Base-by-base conservation (phyloP, 2,329 filamentous ascomycete species). In the Pyrenochaeta sp. region DNA sequence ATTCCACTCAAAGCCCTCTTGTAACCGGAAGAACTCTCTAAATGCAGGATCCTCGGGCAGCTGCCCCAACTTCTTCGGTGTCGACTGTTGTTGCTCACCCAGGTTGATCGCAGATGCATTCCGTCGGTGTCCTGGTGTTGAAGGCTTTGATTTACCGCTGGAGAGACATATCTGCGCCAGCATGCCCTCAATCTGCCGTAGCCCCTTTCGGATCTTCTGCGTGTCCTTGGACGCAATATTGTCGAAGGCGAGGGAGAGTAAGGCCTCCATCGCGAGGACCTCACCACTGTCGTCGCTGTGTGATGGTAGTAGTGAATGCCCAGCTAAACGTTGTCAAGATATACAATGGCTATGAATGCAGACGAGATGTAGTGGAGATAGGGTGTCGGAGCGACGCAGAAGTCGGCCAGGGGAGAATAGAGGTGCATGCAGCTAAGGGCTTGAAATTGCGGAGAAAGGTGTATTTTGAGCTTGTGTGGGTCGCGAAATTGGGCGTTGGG, bases 1-100 rank as follows among this genome's bases (percentile, higher is more conserved):
- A 80, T 99, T 99, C 91, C 93, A 98, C 81, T 98, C 92, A 75
- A 99, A 99, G 2, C 93, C 92, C 74, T 98, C 93, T 78, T 99
- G 95, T 65, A 98, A 78, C 77, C 96, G 92, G 83, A 97, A 97
- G 82, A 98, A 98, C 78, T 97, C 93, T 66, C 92, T 85, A 75
- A 97, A 98, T 22, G 93, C 94, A 22, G 91, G 92, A 77, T 98
- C 95, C 63, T 89, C 86, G 50, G 86, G 85, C 62, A 97, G 81
- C 56, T 92, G 89, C 24, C 82, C 81, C 49, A 97, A 84, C 74
- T 77, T 83, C 79, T 78, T 79, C n/a, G 75, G 68, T 24, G 71
- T 59, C 1, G 66, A 52, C 50, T 68, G 64, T 36, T 69, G 65
- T 54, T 76, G 72, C 51, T 76, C 71, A 52, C 68, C 68, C 32